Evolutionary conservation across 768 basidiomycete genomes (phyloP).

Genomic region (Saitozyma sp.): DNA sequence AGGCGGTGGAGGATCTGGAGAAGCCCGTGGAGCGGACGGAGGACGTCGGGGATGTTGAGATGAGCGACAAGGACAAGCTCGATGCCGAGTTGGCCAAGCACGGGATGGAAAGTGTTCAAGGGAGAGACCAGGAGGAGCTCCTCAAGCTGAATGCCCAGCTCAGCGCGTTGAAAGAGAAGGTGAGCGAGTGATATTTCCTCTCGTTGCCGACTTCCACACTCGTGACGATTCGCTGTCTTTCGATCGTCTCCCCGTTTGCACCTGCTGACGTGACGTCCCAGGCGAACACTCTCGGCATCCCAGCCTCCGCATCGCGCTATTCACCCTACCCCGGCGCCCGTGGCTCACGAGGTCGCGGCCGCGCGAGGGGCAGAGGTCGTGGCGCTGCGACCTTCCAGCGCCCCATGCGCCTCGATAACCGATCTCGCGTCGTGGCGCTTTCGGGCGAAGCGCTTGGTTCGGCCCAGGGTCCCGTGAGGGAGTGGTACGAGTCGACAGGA

Average conservation of each 20-base stretch:
- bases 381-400: conserved; percentile 45
- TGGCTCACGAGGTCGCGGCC: conserved; percentile 61
- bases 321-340: conserved; percentile 56
- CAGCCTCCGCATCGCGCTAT: conserved; percentile 51
- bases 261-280: conserved; percentile 64
- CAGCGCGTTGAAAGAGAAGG: conserved; percentile 55
- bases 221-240: conserved; percentile 56
- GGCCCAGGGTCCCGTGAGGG: conserved; percentile 60
- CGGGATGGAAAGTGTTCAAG: conserved; percentile 57
- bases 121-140: conserved; percentile 42
- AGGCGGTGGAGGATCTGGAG: conserved; percentile 67
- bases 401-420: conserved; percentile 87
- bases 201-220: no score
- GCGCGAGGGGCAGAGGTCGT: conserved; percentile 57
- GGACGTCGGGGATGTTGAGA: conserved; percentile 32
- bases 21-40: conserved; percentile 32
- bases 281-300: conserved; percentile 52
- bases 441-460: conserved; percentile 64
- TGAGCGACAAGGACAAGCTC: conserved; percentile 53
- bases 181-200: conserved; percentile 46
- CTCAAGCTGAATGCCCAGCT: conserved; percentile 39
- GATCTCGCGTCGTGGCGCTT: conserved; percentile 75
- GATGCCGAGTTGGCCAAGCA: conserved; percentile 76
- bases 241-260: conserved; percentile 56
- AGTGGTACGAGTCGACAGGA: conserved; percentile 75